Evolutionary conservation across 805 yeast species (phyloP).

Genomic region (Ogataea zsoltii): DNA sequence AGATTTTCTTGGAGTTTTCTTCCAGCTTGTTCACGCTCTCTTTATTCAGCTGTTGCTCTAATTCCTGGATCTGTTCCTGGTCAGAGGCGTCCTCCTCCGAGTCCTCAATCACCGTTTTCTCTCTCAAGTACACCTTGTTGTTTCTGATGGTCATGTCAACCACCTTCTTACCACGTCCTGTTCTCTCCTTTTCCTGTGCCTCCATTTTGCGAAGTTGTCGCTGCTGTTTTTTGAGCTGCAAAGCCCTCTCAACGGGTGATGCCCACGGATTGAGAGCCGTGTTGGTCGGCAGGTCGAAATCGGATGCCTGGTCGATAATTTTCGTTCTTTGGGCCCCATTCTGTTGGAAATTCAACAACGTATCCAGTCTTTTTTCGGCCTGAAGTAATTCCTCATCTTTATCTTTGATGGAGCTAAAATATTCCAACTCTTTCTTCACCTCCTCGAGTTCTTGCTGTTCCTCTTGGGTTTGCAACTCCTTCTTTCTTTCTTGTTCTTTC

Average conservation of each 20-base stretch:
- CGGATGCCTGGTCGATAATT: conserved; percentile 91
- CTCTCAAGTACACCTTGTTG: conserved; percentile 74
- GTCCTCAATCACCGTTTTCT: conserved; percentile 34
- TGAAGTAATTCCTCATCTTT: conserved; percentile 58
- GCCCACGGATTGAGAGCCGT: conserved; percentile 71
- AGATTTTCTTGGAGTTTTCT: conserved; percentile 39
- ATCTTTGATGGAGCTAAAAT: conserved; percentile 40
- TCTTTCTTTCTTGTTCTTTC: conserved; percentile 35
- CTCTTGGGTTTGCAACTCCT: conserved; percentile 38
- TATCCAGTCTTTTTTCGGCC: conserved; percentile 77
- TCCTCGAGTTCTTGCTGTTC: conserved; percentile 40
- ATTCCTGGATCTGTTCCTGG: conserved; percentile 33
- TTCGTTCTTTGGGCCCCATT: conserved; percentile 87
- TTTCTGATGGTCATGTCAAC: conserved; percentile 77
- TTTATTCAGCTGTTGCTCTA: conserved; percentile 11
- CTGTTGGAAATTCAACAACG: conserved; percentile 75
- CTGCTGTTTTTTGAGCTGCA: conserved; percentile 85
- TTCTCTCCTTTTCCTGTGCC: conserved; percentile 53
- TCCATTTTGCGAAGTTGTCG: conserved; percentile 65
- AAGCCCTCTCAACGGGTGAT: conserved; percentile 80
- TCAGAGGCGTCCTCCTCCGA: conserved; percentile 31
- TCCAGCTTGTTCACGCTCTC: conserved; percentile 32
- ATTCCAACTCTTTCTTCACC: conserved; percentile 45
- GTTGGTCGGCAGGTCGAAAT: conserved; percentile 62
- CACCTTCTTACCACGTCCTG: conserved; percentile 74